Evolutionary conservation across 768 basidiomycete species (phyloP), one percentile per base, ranked within the genome.

Genomic region (Boletus bicolor): DNA sequence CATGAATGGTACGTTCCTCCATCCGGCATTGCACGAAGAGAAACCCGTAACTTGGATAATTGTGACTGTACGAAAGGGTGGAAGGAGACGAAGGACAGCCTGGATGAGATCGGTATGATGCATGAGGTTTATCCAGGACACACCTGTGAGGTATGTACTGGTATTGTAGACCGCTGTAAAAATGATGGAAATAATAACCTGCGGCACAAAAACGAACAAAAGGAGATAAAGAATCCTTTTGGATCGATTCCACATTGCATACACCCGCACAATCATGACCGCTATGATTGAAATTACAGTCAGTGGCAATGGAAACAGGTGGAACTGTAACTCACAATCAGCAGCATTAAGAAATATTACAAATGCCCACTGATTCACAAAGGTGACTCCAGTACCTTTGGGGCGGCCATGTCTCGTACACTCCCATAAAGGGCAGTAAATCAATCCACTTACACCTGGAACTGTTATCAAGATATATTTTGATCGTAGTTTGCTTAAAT

Each of bases 361-460:
- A 24, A 24, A 24, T 3, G 21, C 4, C 59, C 56, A 58, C 11
- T 21, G 5, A 3, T 1, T 0, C 11, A 4, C n/a, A 54, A 0
- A 24, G 21, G 21, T 24, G 21, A 24, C 21, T 24, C 21, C 28
- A 21, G 45, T 35, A 10, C 45, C 54, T 60, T 60, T 5, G 2
- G 4, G 7, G 47, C 28, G 32, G 17, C 5, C 44, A 19, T 49
- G 24, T 24, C 21, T 24, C 21, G 21, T 24, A 28, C 28, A 28
- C 28, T 8, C 32, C 19, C 21, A 24, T 24, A 24, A 24, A 24
- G 7, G 41, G 15, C 4, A 17, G 17, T 17, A 5, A 17, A 26
- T 30, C 2, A 12, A 26, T 19, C 9, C 17, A 2, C 57, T 50
- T 39, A 60, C 59, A 60, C 10, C 59, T 60, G 15, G 5, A 11